Conservation (phyloP, 2,329 filamentous ascomycete genomes). For the Fragosphaeria purpurea region DNA sequence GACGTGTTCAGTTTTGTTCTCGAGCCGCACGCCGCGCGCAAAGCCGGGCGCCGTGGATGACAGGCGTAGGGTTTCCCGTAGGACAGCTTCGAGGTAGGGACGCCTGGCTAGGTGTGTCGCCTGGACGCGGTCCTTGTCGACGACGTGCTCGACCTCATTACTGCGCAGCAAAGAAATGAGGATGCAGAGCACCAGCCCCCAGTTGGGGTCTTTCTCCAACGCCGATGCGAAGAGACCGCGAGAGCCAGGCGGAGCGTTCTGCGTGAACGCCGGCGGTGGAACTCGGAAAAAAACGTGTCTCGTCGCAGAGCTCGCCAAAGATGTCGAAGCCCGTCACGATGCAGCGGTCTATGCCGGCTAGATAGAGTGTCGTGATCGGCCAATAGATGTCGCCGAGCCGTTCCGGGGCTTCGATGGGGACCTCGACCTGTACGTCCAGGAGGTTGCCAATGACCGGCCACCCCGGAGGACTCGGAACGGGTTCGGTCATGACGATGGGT, state of each 20-base stretch:
- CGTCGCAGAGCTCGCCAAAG: constrained; percentile 15
- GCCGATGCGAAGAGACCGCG: constrained; percentile 11
- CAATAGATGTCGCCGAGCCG: constrained; percentile 11
- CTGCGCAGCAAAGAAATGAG: constrained; percentile 44
- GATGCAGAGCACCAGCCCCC: constrained; percentile 56
- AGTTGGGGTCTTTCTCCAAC: constrained; percentile 42
- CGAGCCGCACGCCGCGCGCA: constrained; percentile 21
- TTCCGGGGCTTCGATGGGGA: constrained; percentile 9
- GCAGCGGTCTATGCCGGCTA: constrained; percentile 1
- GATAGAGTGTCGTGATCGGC: constrained; percentile 9
- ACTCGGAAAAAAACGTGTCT: constrained; percentile 14
- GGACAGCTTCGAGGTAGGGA: constrained; percentile 41
- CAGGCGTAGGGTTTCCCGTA: constrained; percentile 45
- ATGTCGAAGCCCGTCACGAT: constrained; percentile 12
- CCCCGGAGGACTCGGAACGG: constrained; percentile 21
- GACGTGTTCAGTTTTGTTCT: constrained; percentile 32
- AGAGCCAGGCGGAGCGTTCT: background rate
- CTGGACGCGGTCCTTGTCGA: constrained; percentile 33
- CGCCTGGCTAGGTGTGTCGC: constrained; percentile 39
- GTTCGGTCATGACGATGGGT: background rate
- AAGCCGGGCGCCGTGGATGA: constrained; percentile 40
- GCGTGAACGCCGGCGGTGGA: constrained; percentile 6
- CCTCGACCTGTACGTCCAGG: constrained; percentile 12
- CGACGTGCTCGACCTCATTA: constrained; percentile 41
- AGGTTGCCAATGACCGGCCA: constrained; percentile 14